Base-by-base conservation (phyloP, 768 basidiomycete species). In the Tubosaeta sp. region DNA sequence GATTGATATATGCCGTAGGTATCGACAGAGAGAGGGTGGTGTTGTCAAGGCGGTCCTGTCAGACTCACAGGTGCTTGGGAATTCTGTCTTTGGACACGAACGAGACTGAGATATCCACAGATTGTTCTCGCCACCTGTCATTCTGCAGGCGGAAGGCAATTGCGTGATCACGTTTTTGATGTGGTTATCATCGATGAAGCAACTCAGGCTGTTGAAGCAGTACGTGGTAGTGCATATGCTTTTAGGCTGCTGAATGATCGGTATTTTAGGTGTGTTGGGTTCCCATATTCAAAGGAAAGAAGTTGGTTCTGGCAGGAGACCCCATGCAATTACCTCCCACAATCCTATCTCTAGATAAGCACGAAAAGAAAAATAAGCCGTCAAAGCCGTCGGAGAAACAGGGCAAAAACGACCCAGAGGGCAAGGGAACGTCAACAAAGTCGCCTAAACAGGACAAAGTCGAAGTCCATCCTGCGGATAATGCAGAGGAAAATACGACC, bases 161-260 rank as follows among this genome's bases (percentile, higher is more conserved):
- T 98, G 7, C 77, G 80, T 39, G 82, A 86, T 53, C 77, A 85
- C 51, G 71, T 78, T 2, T 99, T 99, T 62, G 97, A 99, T 64
- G 88, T 95, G 0, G 83, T 94, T 11, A 87, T 99, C 43, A 95
- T 99, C 49, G 97, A 99, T 59, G 97, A 99, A 71, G 97, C 97
- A 0, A 97, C 97, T 0, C 97, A 98, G 67, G 95, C 95, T 4
- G 64, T 97, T 13, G 95, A 99, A 72, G 92, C 94, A 22, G 94
- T 94, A 64, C 53, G 81, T 66, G 11, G 17, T n/a, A 16, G 6
- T 22, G 34, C 29, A 19, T 5, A 37, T 29, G 0, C 17, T 13
- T 7, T 41, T 27, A 22, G 19, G 9, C 4, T 3, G 3, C 48
- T 59, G 14, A 59, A 37, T 6, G 25, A 9, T 9, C 26, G 32